Evolutionary conservation across 306 rosid genomes (phyloP).

Genomic region (Vigna nakashimae): DNA sequence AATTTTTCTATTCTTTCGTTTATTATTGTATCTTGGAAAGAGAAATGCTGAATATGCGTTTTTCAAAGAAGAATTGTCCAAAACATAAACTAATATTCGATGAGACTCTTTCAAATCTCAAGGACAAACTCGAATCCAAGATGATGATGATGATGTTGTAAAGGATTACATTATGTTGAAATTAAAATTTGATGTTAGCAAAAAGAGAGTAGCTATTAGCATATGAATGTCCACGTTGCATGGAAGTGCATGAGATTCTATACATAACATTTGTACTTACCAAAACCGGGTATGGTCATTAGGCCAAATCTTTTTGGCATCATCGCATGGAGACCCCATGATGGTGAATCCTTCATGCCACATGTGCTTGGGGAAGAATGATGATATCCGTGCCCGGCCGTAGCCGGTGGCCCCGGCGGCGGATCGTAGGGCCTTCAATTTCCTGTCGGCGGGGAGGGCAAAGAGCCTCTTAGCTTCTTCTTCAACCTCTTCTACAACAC

Average conservation of each 20-base stretch:
- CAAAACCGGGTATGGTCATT: conserved; percentile 62
- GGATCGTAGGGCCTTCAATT: conserved; percentile 62
- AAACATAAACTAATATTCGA: not conserved
- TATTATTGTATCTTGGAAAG: conserved; percentile 24
- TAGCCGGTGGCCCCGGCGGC: conserved; percentile 61
- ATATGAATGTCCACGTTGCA: conserved; percentile 56
- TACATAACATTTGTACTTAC: conserved; percentile 52
- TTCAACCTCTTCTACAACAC: conserved; percentile 53
- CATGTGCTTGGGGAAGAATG: conserved; percentile 68
- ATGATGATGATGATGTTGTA: not conserved
- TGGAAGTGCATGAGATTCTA: conserved; percentile 52
- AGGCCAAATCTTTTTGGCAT: conserved; percentile 74
- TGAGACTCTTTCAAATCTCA: conserved; percentile 7
- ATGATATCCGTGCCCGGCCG: conserved; percentile 70
- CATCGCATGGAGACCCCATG: conserved; percentile 61
- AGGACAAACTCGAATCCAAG: not conserved
- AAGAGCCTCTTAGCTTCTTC: conserved; percentile 55
- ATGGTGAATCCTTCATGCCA: conserved; percentile 96
- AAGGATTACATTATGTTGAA: not conserved
- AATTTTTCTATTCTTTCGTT: not conserved
- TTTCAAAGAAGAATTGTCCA: conserved; percentile 8
- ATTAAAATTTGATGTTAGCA: not conserved
- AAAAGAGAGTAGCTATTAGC: not conserved
- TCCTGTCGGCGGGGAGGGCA: conserved; percentile 57
- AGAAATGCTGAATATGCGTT: conserved; percentile 6